Percentiles rank a stretch among this genome's conserved stretches.
Conservation (phyloP, 495 filamentous ascomycete genomes). For the Talaromyces nanjingensis region DNA sequence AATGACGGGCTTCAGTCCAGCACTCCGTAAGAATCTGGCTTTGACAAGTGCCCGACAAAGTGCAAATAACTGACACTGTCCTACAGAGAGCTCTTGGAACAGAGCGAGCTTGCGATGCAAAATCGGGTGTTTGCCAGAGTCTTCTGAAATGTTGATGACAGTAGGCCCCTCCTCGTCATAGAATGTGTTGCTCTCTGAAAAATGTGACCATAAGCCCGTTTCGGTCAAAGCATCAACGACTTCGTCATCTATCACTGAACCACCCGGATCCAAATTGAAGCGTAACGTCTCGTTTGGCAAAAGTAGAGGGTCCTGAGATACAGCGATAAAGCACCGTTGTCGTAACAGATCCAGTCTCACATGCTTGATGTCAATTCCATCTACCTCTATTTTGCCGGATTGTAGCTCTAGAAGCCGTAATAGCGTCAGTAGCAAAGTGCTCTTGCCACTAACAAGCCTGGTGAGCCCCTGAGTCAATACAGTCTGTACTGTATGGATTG, state of each 20-base stretch:
- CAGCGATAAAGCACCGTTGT: slow-evolving; percentile 22
- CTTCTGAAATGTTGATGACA: not conserved
- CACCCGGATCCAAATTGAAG: slow-evolving; percentile 39
- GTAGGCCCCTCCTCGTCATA: not conserved
- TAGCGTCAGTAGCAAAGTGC: slow-evolving; percentile 32
- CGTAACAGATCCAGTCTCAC: slow-evolving; percentile 10
- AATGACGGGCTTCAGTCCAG: slow-evolving; percentile 4
- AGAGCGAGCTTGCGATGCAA: not conserved
- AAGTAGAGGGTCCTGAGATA: slow-evolving; percentile 49
- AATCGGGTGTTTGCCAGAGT: not conserved
- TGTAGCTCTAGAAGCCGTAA: slow-evolving; percentile 34
- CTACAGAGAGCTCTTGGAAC: not conserved
- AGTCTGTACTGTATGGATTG: not conserved
- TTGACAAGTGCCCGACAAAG: slow-evolving; percentile 4
- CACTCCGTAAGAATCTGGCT: not conserved
- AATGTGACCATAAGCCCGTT: slow-evolving; percentile 30
- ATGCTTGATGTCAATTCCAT: slow-evolving; percentile 27
- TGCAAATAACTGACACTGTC: slow-evolving; percentile 1
- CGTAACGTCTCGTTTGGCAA: slow-evolving; percentile 38
- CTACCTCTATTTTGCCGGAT: slow-evolving; percentile 28
- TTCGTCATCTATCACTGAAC: slow-evolving; percentile 14
- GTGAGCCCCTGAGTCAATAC: not conserved
- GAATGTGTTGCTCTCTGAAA: slow-evolving; percentile 15
- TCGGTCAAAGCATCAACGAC: slow-evolving; percentile 29
- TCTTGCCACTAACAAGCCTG: slow-evolving; percentile 27